These are phyloP conservation scores for Naganishia sp. DNA, from an alignment of 1,284 basidiomycete species.

Conservation along the genomic window DNA sequence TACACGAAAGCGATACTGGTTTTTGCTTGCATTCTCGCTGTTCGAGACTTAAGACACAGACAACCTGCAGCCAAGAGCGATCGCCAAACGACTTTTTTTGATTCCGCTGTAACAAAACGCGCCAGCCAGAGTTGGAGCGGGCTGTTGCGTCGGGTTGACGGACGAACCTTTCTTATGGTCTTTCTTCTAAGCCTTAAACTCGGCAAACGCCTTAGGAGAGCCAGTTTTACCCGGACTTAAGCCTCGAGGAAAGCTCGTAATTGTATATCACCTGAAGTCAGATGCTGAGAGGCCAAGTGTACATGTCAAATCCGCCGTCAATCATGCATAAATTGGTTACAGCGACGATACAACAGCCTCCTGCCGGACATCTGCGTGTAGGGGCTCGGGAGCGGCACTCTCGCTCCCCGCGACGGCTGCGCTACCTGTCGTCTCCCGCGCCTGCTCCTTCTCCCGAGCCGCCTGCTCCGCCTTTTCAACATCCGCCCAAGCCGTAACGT, in stretches of 20 bases:
- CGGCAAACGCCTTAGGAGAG: no score
- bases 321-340: not conserved
- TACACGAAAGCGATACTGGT: not conserved
- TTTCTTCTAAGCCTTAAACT: no score
- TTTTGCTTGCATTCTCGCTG: no score
- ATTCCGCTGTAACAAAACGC: not conserved
- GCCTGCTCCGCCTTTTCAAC: slow-evolving; percentile 26
- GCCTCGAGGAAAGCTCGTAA: no score
- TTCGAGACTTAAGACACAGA: slow-evolving; percentile 5
- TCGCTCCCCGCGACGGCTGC: not conserved
- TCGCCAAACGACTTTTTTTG: slow-evolving; percentile 19
- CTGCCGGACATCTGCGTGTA: slow-evolving; percentile 11
- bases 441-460: not conserved
- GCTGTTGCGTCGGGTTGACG: not conserved
- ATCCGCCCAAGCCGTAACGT: slow-evolving; percentile 45
- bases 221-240: no score
- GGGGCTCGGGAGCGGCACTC: not conserved
- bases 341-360: slow-evolving; percentile 21
- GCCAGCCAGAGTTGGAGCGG: slow-evolving; percentile 1
- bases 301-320: no score
- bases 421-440: not conserved
- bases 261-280: no score
- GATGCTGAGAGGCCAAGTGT: no score
- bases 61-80: not conserved
- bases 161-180: no score